These are phyloP conservation scores for Colletotrichum simmondsii DNA, from an alignment of 2,329 filamentous ascomycete genomes.

Conservation along the genomic window DNA sequence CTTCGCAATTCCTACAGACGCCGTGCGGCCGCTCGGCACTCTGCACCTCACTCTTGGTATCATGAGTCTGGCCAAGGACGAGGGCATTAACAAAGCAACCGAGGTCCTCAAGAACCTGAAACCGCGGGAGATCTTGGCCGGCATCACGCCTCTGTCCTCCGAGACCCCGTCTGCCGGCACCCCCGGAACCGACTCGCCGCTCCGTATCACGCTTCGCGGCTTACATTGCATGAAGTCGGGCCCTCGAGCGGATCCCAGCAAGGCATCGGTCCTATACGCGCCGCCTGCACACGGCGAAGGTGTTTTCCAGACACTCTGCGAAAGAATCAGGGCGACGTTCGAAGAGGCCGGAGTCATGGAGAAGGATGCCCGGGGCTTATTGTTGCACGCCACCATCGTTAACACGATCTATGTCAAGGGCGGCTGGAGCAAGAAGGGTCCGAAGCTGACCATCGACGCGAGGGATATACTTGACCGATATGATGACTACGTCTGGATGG, in stretches of 20 bases:
- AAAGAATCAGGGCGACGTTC: conserved; percentile 65
- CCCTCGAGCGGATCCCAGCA: conserved; percentile 48
- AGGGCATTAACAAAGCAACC: conserved; percentile 54
- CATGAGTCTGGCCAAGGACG: conserved; percentile 74
- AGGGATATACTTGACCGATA: conserved; percentile 68
- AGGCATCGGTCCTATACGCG: conserved; percentile 74
- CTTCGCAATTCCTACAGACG: conserved; percentile 69
- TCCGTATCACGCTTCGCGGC: conserved; percentile 60
- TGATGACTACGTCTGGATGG: conserved; percentile 76
- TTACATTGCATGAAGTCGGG: conserved; percentile 69
- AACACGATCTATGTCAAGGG: conserved; percentile 83
- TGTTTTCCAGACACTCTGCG: conserved; percentile 67
- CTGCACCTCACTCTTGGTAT: conserved; percentile 89
- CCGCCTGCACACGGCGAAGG: conserved; percentile 65
- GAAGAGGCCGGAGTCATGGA: conserved; percentile 65
- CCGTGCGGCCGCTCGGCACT: conserved; percentile 81
- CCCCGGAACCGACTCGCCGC: background rate
- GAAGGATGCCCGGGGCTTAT: conserved; percentile 70
- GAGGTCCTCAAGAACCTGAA: conserved; percentile 50
- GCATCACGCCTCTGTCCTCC: conserved; percentile 29
- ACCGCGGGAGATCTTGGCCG: conserved; percentile 52
- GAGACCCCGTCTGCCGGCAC: conserved; percentile 34
- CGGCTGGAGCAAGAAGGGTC: conserved; percentile 41
- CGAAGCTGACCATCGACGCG: conserved; percentile 64
- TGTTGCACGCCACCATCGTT: conserved; percentile 85